Percentiles rank a stretch among this genome's conserved stretches.
These are phyloP conservation scores for Rhynchospora tenuis DNA, from an alignment of 176 grass and related monocot genomes.

Conservation along the genomic window DNA sequence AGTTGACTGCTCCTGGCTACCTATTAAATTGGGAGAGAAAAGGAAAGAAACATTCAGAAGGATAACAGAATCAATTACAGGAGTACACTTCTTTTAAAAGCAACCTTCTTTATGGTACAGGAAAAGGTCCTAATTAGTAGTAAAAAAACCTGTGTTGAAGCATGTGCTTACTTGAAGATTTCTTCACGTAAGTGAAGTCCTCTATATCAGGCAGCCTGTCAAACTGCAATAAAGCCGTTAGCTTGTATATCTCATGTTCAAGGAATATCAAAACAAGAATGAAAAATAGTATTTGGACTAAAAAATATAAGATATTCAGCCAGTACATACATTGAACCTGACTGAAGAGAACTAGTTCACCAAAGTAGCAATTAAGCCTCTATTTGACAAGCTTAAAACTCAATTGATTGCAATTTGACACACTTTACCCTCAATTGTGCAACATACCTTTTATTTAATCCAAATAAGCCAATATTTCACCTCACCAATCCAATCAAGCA, in stretches of 20 bases:
- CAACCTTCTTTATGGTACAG: neutral
- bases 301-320: neutral
- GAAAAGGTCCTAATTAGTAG: neutral
- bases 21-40: neutral
- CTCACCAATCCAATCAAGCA: neutral
- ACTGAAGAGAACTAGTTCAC: neutral
- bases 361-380: neutral
- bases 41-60: neutral
- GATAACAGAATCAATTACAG: neutral
- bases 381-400: too few relatives aligned
- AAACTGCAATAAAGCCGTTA: slow-evolving; percentile 33
- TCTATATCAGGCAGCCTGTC: slow-evolving; percentile 61
- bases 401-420: neutral
- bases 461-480: neutral
- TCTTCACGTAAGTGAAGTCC: slow-evolving; percentile 70
- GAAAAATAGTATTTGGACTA: neutral
- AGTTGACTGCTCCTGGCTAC: neutral
- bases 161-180: slow-evolving; percentile 32
- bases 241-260: neutral
- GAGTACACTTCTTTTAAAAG: neutral
- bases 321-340: neutral
- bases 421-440: neutral
- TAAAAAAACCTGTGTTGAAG: neutral
- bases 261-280: neutral
- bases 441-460: neutral